Conservation (phyloP, 106 monocot species). For the Dioscorea dumetorum region DNA sequence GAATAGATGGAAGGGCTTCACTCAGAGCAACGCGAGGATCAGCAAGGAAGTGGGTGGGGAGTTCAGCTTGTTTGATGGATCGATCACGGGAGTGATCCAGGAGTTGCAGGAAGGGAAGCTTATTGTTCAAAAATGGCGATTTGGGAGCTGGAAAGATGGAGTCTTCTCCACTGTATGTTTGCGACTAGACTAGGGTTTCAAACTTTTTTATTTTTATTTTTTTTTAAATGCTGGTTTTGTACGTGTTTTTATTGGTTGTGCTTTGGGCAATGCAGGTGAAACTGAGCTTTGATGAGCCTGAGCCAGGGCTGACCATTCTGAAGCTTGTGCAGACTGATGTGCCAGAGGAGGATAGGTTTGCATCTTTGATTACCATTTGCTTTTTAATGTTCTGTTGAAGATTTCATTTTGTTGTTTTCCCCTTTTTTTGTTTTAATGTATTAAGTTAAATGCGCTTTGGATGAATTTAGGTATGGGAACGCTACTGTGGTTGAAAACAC, state of each 20-base stretch:
- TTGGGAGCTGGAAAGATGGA: slow-evolving; percentile 82
- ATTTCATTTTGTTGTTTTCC: background rate
- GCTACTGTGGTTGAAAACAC: slow-evolving; percentile 92
- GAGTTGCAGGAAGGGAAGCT: slow-evolving; percentile 80
- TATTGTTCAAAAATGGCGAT: slow-evolving; percentile 95
- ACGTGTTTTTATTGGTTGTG: background rate
- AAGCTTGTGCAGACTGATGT: slow-evolving; percentile 79
- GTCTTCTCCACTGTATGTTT: slow-evolving; percentile 54
- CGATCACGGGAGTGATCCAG: slow-evolving; percentile 64
- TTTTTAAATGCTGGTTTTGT: background rate
- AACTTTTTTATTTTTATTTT: background rate
- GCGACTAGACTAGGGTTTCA: background rate
- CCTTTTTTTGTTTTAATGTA: too few species aligned
- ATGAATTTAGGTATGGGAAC: slow-evolving; percentile 66
- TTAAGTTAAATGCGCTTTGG: background rate
- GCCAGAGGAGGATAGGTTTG: slow-evolving; percentile 81
- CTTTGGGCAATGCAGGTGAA: slow-evolving; percentile 50
- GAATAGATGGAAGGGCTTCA: slow-evolving; percentile 98
- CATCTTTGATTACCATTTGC: background rate
- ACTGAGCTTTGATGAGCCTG: slow-evolving; percentile 83
- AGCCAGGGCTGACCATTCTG: slow-evolving; percentile 62
- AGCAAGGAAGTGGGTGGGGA: slow-evolving; percentile 75
- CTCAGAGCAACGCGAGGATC: slow-evolving; percentile 92
- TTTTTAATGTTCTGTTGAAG: background rate
- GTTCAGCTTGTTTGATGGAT: slow-evolving; percentile 89